These are phyloP conservation scores for Waltergamsia citrina DNA, from an alignment of 2,329 filamentous ascomycete species.

Conservation along the genomic window DNA sequence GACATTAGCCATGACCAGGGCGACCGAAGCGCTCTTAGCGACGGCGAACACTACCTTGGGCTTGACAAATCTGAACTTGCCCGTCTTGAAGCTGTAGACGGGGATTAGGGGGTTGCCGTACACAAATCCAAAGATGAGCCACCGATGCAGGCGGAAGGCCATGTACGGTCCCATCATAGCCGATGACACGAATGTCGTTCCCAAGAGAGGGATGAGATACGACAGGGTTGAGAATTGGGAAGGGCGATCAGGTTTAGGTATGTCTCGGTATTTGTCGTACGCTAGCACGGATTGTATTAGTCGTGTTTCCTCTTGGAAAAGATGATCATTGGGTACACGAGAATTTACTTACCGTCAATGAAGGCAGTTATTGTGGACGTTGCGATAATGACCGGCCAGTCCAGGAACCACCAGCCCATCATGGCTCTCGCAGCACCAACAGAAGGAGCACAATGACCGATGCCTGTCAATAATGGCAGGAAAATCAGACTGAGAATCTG, in stretches of 20 bases:
- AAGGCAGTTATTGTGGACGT: constrained; percentile 1
- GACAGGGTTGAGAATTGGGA: neutral
- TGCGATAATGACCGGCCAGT: constrained; percentile 1
- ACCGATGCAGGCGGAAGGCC: neutral
- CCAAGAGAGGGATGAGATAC: neutral
- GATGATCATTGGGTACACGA: neutral
- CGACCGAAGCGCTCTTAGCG: neutral
- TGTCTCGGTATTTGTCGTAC: constrained; percentile 2
- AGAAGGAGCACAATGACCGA: constrained; percentile 1
- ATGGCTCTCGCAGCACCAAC: constrained; percentile 1
- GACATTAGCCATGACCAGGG: constrained; percentile 2
- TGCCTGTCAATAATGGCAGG: neutral
- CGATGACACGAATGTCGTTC: neutral
- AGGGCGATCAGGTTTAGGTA: neutral
- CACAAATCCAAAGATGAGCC: constrained; percentile 1
- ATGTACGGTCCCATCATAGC: neutral
- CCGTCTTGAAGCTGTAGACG: neutral
- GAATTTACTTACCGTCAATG: constrained; percentile 1
- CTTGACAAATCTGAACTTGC: neutral
- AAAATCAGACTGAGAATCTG: neutral
- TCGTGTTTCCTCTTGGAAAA: neutral
- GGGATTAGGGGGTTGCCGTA: constrained; percentile 1
- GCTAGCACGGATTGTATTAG: neutral
- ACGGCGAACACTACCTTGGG: constrained; percentile 1
- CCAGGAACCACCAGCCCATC: constrained; percentile 1